Evolutionary conservation across 75 land plant genomes (phyloP), one percentile per base, ranked within the genome.

Genomic region (Sequoia sempervirens): DNA sequence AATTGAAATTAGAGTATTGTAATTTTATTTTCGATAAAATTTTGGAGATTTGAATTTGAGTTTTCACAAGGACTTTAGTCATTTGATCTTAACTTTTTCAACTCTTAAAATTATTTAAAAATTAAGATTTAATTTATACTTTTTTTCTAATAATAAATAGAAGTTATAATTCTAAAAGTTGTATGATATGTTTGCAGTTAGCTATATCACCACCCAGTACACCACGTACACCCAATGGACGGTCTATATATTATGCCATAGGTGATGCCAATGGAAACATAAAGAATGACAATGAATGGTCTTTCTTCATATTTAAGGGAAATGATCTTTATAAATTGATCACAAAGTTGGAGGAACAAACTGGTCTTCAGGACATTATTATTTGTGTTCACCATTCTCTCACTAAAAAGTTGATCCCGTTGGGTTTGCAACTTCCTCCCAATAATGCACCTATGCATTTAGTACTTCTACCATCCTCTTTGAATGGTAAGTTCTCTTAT

Each of bases 341-440:
- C 8, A 94, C 18, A 83, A 50, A 11, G 14, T 13, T 50, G 53
- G 53, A 50, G 15, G 53, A 50, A 2, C 53, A 50, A 13, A 50
- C 15, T 50, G 53, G 53, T 50, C 53, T 50, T 50, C 53, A 50
- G 12, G 53, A 13, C 53, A 50, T 50, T 90, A 30, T 85, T 97
- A 70, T 97, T 93, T 76, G 58, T 86, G 30, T 85, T 87, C 3
- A 14, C 12, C 90, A 91, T 82, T 91, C 93, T 0, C n/a, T 91
- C 52, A 94, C 88, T 84, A 90, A 87, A 36, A 92, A 93, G 89
- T 90, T 97, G 26, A 90, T 88, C 85, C 93, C 91, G 40, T 85
- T 97, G 36, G 88, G 87, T 32, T 83, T 97, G 82, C 92, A 90
- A 14, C 94, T 97, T 56, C 99, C 99, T 56, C 99, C 97, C 52